Percentiles rank a stretch among this genome's conserved stretches.
These are phyloP conservation scores for Colletotrichum tropicale DNA, from an alignment of 2,329 filamentous ascomycete species.

Conservation along the genomic window DNA sequence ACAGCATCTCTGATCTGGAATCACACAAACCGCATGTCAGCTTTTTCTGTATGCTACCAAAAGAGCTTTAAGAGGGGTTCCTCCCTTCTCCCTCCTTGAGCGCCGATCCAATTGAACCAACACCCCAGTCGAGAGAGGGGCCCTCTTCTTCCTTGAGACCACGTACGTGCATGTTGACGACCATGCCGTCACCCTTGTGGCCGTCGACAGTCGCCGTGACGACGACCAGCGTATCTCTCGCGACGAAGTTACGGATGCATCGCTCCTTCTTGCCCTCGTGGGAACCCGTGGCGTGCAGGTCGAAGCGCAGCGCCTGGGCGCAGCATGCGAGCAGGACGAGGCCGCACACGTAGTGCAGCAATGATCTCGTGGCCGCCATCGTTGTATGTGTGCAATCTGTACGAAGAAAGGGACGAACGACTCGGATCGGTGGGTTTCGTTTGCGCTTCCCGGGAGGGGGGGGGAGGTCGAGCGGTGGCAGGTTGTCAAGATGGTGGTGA, in stretches of 20 bases:
- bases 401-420: not conserved
- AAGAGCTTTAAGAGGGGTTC: not conserved
- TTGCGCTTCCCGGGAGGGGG: slow-evolving; percentile 37
- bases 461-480: slow-evolving; percentile 32
- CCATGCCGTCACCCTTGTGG: slow-evolving; percentile 88
- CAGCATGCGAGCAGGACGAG: slow-evolving; percentile 59
- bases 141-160: not conserved
- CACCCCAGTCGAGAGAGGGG: not conserved
- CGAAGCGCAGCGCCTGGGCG: slow-evolving; percentile 85
- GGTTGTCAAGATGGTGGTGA: slow-evolving; percentile 3
- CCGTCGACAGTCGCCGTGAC: slow-evolving; percentile 90
- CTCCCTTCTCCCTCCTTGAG: not conserved
- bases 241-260: slow-evolving; percentile 96
- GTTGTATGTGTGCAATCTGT: not conserved
- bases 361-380: slow-evolving; percentile 56
- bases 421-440: not conserved
- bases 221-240: slow-evolving; percentile 89
- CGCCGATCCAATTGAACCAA: not conserved
- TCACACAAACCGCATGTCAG: slow-evolving; percentile 6
- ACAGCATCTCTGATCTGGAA: slow-evolving; percentile 88
- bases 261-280: slow-evolving; percentile 74
- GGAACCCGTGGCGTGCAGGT: slow-evolving; percentile 72
- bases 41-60: not conserved
- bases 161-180: slow-evolving; percentile 89
- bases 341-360: slow-evolving; percentile 65